These are phyloP conservation scores for Platanus orientalis DNA, from an alignment of 164 flowering plant genomes.

Conservation along the genomic window DNA sequence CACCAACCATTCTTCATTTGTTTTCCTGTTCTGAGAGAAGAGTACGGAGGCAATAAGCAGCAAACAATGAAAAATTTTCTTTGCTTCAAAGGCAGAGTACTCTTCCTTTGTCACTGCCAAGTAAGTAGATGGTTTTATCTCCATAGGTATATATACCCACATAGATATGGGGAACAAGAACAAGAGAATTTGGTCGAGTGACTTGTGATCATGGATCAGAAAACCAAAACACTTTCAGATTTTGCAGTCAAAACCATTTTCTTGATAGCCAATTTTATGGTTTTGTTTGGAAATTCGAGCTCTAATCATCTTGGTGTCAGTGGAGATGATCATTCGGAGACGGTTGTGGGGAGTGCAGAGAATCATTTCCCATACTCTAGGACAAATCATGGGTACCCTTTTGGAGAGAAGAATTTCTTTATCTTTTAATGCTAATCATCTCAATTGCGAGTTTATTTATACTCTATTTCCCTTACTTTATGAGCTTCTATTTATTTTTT, in stretches of 20 bases:
- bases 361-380: conserved; percentile 13
- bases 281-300: conserved; percentile 13
- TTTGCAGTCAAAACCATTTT: conserved; percentile 8
- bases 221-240: background rate
- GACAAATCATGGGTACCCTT: conserved; percentile 23
- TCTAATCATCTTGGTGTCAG: conserved; percentile 8
- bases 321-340: conserved; percentile 14
- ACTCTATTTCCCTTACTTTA: background rate
- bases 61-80: conserved; percentile 21
- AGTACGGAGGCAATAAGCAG: background rate
- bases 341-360: conserved; percentile 12
- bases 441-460: background rate
- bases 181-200: background rate
- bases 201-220: conserved; percentile 18
- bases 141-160: background rate
- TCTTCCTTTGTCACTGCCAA: conserved; percentile 9
- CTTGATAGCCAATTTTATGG: conserved; percentile 11
- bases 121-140: too few species aligned
- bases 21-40: background rate
- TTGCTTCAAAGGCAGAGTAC: conserved; percentile 46
- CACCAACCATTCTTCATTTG: background rate
- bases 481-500: background rate
- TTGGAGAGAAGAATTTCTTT: background rate
- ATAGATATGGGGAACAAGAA: conserved; percentile 17
- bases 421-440: background rate